phyloP scores from a whole-genome alignment of 73 alveolate species.

The Tetrahymena borealis region DNA sequence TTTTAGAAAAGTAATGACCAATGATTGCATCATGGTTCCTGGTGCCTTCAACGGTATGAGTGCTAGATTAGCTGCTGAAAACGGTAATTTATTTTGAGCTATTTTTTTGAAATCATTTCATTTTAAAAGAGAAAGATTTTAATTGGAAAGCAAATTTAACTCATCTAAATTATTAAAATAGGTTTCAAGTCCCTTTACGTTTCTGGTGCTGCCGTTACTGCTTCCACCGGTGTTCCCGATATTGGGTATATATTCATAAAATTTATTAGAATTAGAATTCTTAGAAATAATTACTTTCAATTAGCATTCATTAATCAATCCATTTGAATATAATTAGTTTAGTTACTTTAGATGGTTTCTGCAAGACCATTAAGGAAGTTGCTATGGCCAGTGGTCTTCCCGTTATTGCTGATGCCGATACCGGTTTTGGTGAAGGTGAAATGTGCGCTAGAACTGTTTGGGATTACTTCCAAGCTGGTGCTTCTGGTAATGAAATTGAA shows the following conservation, averaged over 20 bases:
- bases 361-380: slow-evolving; percentile 47
- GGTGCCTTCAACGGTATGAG: slow-evolving; percentile 91
- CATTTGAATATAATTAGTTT: slow-evolving; percentile 9
- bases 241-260: slow-evolving; percentile 47
- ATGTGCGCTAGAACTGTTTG: slow-evolving; percentile 86
- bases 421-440: slow-evolving; percentile 92
- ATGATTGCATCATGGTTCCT: slow-evolving; percentile 60
- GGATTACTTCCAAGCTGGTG: slow-evolving; percentile 76
- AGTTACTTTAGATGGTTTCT: slow-evolving; percentile 60
- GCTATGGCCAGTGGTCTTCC: slow-evolving; percentile 69
- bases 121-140: background rate
- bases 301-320: background rate
- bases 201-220: slow-evolving; percentile 91
- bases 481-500: slow-evolving; percentile 84
- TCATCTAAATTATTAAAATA: background rate
- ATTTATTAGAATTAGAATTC: background rate
- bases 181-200: slow-evolving; percentile 75
- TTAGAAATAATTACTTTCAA: background rate
- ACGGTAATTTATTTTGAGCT: slow-evolving; percentile 10
- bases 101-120: background rate
- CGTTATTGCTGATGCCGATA: slow-evolving; percentile 91
- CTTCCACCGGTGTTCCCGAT: slow-evolving; percentile 90
- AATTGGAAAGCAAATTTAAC: background rate
- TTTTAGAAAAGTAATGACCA: slow-evolving; percentile 23
- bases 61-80: slow-evolving; percentile 67